Evolutionary conservation across 2,329 filamentous ascomycete genomes (phyloP).

Genomic region (Fusarium dlaminii): DNA sequence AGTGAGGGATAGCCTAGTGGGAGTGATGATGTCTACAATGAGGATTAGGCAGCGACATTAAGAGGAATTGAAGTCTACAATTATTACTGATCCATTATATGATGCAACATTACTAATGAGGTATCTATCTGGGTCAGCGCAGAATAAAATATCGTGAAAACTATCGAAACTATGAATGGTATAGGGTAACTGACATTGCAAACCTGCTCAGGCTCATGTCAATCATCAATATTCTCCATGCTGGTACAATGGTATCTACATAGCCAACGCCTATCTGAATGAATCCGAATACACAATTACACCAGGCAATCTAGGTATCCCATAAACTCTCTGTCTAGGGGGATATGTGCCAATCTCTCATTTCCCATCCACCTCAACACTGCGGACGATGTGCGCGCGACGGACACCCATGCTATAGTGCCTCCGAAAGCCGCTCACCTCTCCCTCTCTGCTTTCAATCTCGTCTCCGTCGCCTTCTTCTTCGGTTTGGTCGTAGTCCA

Average conservation of each 20-base stretch:
- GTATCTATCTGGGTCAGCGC: no score
- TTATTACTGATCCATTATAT: fast-evolving
- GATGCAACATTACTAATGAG: fast-evolving
- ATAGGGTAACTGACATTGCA: background rate
- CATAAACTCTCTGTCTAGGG: background rate
- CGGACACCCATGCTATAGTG: background rate
- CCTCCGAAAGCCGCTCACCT: background rate
- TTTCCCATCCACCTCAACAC: background rate
- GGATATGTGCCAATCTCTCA: background rate
- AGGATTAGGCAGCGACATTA: background rate
- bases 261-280: background rate
- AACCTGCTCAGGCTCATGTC: no score
- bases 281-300: background rate
- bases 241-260: background rate
- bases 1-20: background rate
- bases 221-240: background rate
- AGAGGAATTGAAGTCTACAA: no score
- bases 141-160: background rate
- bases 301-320: background rate
- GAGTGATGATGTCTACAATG: background rate
- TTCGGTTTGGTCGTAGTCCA: background rate
- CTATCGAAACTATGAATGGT: background rate
- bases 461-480: background rate
- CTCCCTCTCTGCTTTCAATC: background rate
- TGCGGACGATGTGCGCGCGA: background rate